Evolutionary conservation across 108 stramenopile species (phyloP), one percentile per base, ranked within the genome.

Genomic region (Schizochytrium sp.): DNA sequence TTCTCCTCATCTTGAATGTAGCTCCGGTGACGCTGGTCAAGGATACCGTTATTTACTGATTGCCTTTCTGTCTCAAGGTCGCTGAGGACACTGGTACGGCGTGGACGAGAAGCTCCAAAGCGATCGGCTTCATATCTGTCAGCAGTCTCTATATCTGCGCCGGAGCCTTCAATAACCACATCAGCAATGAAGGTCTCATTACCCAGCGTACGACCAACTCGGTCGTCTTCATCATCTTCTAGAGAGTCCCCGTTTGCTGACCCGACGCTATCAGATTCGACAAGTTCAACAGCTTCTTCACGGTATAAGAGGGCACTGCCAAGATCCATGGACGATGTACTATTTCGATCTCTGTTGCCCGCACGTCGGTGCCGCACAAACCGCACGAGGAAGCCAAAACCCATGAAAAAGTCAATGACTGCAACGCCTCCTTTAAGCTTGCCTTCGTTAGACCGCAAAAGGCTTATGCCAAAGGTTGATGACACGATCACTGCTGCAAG

Each of bases 361-460:
- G 42, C 64, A 44, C 44, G 40, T 8, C 64, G 64, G 28, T 69
- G 64, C 12, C 64, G 7, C 40, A 28, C 40, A 38, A 44, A 69
- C 42, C 64, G 64, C 64, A 69, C 64, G 42, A 69, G 12, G 28
- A 69, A 69, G 64, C 64, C 64, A 15, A 69, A 7, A 7, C 64
- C 64, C 64, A 69, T 69, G 64, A 69, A 28, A 2, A 69, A 69
- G 28, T 69, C 64, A 69, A 38, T 69, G 28, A 69, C 5, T 8
- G 64, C 64, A 7, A 69, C 64, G 19, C 64, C 64, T 7, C 64
- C 64, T 3, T 69, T 69, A 15, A 69, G 64, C 64, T 69, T 69
- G 64, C 64, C 64, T 3, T 69, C 64, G 28, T 69, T 38, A 1
- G 64, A 69, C 5, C 64, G 64, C 64, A 69, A 3, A 1, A 69